Conservation (phyloP, 2,329 filamentous ascomycete genomes). For the Cladophialophora chaetospira region DNA sequence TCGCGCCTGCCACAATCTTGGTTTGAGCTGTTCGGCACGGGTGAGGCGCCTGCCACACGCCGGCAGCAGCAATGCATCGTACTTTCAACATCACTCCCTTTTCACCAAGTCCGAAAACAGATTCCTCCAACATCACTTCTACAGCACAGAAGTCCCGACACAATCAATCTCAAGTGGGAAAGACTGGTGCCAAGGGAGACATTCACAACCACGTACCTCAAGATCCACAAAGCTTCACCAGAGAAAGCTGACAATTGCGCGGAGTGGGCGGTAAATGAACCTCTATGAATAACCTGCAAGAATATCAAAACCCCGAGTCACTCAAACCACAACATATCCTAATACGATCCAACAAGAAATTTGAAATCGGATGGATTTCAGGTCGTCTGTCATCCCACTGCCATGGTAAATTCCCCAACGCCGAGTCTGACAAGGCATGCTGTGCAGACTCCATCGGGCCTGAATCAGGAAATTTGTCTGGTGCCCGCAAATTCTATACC, state of each 20-base stretch:
- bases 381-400: background rate
- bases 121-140: background rate
- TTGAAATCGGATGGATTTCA: too few species aligned
- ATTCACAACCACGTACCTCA: background rate
- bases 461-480: constrained; percentile 5
- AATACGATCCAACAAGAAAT: too few species aligned
- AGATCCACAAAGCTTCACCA: background rate
- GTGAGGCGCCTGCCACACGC: background rate
- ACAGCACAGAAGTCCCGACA: background rate
- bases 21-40: background rate
- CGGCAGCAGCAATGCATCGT: background rate
- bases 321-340: too few species aligned
- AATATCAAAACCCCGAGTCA: too few species aligned
- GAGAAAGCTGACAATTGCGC: too few species aligned
- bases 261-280: too few species aligned
- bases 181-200: background rate
- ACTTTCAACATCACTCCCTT: background rate
- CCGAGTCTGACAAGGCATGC: constrained; percentile 5
- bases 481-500: constrained; percentile 10
- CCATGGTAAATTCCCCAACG: background rate
- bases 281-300: too few species aligned
- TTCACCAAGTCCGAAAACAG: background rate
- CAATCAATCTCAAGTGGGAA: background rate
- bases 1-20: background rate
- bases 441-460: constrained; percentile 2